Evolutionary conservation across 1,284 basidiomycete species (phyloP), one percentile per base, ranked within the genome.

Genomic region (Calocybe gambosa): DNA sequence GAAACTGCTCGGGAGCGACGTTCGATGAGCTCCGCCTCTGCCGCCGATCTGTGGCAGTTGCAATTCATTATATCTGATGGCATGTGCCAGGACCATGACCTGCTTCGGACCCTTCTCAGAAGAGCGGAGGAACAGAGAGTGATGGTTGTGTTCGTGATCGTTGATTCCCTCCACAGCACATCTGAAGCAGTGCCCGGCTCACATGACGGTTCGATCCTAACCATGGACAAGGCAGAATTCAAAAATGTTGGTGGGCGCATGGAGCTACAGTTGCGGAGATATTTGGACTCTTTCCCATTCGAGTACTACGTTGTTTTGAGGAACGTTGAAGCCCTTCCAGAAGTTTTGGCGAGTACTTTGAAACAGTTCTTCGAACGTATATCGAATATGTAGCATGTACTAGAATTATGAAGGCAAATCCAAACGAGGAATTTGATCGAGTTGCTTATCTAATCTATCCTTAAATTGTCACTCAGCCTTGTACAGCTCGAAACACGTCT

Each of bases 31-130:
- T 82, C 80, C 16, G 67, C 78, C 6, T 77, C 82, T n/a, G 77
- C 81, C 2, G 76, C 80, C 1, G 93, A 98, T 54, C 74, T 99
- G 19, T 99, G 96, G 96, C 96, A 99, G 63, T 77, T 99, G 45
- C 82, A 97, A 66, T 93, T 99, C 68, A 96, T 99, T 74, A 93
- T 99, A 54, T 98, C 94, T 15, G 96, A 99, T 62, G 96, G 96
- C 25, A 90, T 98, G 54, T 98, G 94, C 64, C 93, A 98, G 65
- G 92, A 98, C 62, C 94, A 98, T 63, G 89, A 93, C 39, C 74
- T 77, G 55, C 73, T 99, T 40, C 80, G 87, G 28, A 83, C 85
- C 2, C 68, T 93, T 28, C 70, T 99, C 26, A 78, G 96, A 34
- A 82, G 81, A 55, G 96, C 95, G 1, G 81, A 88, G 53, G 93